Evolutionary conservation across 2,329 filamentous ascomycete species (phyloP), one percentile per base, ranked within the genome.

Genomic region (Diaporthe vaccinii): DNA sequence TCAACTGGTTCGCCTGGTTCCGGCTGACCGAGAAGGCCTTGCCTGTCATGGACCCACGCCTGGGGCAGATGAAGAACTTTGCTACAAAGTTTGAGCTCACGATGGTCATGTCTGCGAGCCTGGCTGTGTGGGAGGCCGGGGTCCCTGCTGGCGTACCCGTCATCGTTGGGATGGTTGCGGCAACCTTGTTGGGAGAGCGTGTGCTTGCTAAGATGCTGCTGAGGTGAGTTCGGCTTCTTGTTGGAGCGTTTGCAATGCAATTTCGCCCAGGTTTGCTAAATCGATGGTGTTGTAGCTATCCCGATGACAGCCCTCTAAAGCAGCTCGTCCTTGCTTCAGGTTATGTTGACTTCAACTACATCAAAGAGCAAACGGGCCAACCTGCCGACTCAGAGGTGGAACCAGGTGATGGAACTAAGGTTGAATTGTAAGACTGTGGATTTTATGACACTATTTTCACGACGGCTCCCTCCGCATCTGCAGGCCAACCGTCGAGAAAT

Each of bases 1-100:
- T 75, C 34, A 74, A 73, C 62, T 75, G 74, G 74, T 75, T 75
- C 17, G 61, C n/a, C 55, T 75, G 70, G 55, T 75, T 73, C 49
- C 74, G 74, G 17, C 10, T 41, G 34, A 15, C 20, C 10, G 14
- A 14, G 1, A 31, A 4, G 25, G 12, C 17, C 9, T 17, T 74
- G 10, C 36, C 39, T 20, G 8, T 28, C 34, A n/a, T 74, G 28
- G 62, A 75, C 2, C 62, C 62, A 7, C 53, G 62, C 8, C 59
- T 75, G 28, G 36, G 36, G 22, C 31, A 36, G 39, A 25, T 39
- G 28, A 65, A 36, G 34, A n/a, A 74, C 34, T 8, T 5, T 14
- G 22, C 20, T 4, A 20, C 28, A 7, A 62, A 31, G 22, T 31
- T 17, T 12, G 65, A 73, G 61, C 25, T 44, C 20, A 41, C 51